phyloP scores from a whole-genome alignment of 2,329 filamentous ascomycete species.

The Ophiostoma sp. region DNA sequence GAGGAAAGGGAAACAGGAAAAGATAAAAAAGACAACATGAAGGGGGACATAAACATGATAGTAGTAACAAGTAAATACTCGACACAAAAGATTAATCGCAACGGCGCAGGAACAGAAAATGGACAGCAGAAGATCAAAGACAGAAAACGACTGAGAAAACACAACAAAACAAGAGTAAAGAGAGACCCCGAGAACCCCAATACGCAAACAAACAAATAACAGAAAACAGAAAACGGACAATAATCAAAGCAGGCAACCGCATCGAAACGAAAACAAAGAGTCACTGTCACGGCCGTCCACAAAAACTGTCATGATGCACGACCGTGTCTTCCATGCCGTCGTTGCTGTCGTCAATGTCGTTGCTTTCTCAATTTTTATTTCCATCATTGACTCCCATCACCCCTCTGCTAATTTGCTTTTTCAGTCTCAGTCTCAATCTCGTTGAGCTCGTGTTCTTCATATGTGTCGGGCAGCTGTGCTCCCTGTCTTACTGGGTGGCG shows the following conservation, averaged over 20 bases:
- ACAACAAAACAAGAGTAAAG: background rate
- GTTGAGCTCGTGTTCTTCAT: background rate
- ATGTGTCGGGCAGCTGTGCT: background rate
- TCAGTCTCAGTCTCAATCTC: background rate
- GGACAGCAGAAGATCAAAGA: conserved; percentile 13
- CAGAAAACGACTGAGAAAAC: background rate
- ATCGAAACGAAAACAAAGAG: background rate
- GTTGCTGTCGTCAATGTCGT: background rate
- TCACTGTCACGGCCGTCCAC: background rate
- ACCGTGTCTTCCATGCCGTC: background rate
- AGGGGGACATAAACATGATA: conserved; percentile 5
- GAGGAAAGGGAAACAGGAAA: background rate
- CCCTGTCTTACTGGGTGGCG: background rate
- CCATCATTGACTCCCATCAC: background rate
- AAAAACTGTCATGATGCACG: background rate
- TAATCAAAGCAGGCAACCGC: background rate
- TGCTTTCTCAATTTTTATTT: background rate
- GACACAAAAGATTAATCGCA: conserved; percentile 10
- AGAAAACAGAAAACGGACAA: background rate
- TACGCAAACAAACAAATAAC: background rate
- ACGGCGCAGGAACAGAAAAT: conserved; percentile 6
- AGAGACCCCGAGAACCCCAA: background rate
- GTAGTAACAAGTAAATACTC: conserved; percentile 5
- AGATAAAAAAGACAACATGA: conserved; percentile 14
- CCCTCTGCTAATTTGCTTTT: background rate